These are phyloP conservation scores for Alternaria ethzedia DNA, from an alignment of 2,329 filamentous ascomycete species.

Conservation along the genomic window DNA sequence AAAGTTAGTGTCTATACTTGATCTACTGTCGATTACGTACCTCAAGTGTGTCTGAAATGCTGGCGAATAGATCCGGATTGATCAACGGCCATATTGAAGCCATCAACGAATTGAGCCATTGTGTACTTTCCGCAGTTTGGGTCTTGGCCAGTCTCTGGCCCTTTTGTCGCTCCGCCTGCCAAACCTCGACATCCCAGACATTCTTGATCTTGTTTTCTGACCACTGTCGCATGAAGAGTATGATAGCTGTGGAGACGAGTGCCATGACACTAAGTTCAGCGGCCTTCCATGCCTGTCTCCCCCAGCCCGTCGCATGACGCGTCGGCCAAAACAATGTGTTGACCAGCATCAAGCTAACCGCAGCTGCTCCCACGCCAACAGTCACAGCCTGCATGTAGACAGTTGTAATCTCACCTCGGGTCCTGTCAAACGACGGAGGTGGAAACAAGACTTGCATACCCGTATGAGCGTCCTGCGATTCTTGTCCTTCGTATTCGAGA, in stretches of 20 bases:
- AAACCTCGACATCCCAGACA: constrained; percentile 72
- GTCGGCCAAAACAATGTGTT: constrained; percentile 45
- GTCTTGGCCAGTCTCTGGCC: constrained; percentile 56
- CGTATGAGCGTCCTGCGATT: constrained; percentile 52
- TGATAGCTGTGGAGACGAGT: constrained; percentile 39
- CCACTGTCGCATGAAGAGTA: constrained; percentile 64
- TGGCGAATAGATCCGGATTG: constrained; percentile 76
- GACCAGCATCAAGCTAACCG: constrained; percentile 45
- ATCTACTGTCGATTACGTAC: constrained; percentile 15
- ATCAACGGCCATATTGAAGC: constrained; percentile 74
- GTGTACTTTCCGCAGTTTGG: constrained; percentile 67
- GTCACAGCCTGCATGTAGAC: constrained; percentile 56
- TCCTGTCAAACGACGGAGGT: constrained; percentile 57
- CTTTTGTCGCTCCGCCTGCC: constrained; percentile 67
- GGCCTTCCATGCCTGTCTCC: constrained; percentile 35
- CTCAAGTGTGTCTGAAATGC: constrained; percentile 72
- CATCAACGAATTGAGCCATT: constrained; percentile 75
- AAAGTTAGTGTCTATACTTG: constrained; percentile 14
- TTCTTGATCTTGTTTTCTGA: constrained; percentile 65
- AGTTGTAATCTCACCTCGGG: constrained; percentile 52
- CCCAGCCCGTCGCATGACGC: constrained; percentile 38
- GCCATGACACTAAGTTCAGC: constrained; percentile 37
- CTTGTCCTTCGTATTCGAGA: constrained; percentile 52
- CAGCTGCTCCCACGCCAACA: constrained; percentile 45
- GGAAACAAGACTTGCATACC: constrained; percentile 61